A percentile compares a stretch with the other conserved stretches of the same genome.
Conservation (phyloP, 805 yeast genomes). For the Saturnispora ahearnii region DNA sequence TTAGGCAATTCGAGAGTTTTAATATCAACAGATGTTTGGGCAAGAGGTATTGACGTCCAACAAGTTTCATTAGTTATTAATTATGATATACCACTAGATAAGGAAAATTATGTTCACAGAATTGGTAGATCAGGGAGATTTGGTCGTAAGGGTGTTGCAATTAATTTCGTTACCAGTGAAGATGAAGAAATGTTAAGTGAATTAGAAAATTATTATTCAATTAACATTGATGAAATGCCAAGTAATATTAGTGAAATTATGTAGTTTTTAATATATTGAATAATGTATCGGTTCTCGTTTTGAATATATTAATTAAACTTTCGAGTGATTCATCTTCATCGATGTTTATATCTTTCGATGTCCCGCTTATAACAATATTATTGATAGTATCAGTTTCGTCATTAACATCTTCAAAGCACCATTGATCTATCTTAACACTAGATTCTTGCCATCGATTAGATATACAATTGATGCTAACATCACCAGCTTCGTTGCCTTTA, state of each 20-base stretch:
- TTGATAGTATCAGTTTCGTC: background rate
- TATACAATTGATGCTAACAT: conserved; percentile 6
- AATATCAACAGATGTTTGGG: conserved; percentile 95
- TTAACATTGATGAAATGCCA: conserved; percentile 72
- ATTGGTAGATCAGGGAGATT: conserved; percentile 98
- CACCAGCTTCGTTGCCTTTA: background rate
- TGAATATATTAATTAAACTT: conserved; percentile 1
- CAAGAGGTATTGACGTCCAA: conserved; percentile 98
- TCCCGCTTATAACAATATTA: conserved; percentile 5
- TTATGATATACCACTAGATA: conserved; percentile 87
- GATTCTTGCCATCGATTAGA: conserved; percentile 12
- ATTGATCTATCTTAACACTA: conserved; percentile 1
- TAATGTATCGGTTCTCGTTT: conserved; percentile 5
- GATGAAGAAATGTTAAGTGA: conserved; percentile 71
- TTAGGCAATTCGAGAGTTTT: conserved; percentile 86
- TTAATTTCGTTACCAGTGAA: conserved; percentile 79
- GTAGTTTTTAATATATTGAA: conserved; percentile 6
- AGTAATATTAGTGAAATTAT: conserved; percentile 41
- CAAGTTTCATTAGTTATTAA: conserved; percentile 93
- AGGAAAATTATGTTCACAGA: conserved; percentile 94
- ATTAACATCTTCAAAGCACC: conserved; percentile 11
- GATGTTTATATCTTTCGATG: background rate
- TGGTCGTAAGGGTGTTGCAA: conserved; percentile 98
- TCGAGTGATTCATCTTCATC: background rate
- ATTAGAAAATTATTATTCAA: conserved; percentile 63